Conservation (phyloP, 805 yeast species). For the Candida sakaeoensis region DNA sequence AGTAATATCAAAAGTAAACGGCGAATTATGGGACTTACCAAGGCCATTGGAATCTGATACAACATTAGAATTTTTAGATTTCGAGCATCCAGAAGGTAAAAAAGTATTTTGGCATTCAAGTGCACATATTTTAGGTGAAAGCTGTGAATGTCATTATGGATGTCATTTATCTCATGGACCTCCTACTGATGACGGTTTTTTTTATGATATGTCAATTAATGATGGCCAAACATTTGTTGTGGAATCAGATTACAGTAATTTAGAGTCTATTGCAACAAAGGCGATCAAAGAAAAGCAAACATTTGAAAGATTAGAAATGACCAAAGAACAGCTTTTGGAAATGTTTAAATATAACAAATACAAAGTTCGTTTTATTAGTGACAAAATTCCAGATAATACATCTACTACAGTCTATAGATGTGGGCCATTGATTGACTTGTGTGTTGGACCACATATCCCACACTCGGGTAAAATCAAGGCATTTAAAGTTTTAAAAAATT, state of each 20-base stretch:
- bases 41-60: conserved; percentile 82
- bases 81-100: conserved; percentile 91
- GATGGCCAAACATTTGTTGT: conserved; percentile 67
- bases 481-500: conserved; percentile 89
- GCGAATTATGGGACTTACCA: conserved; percentile 89
- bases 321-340: conserved; percentile 84
- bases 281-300: conserved; percentile 94
- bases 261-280: conserved; percentile 83
- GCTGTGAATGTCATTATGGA: conserved; percentile 94
- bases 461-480: conserved; percentile 96
- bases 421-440: conserved; percentile 94
- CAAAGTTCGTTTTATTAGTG: conserved; percentile 80
- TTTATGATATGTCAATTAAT: conserved; percentile 89
- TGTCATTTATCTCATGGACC: conserved; percentile 89
- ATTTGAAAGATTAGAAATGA: conserved; percentile 87
- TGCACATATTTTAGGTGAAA: conserved; percentile 97
- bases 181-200: conserved; percentile 96
- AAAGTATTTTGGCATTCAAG: conserved; percentile 98
- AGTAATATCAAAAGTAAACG: conserved; percentile 88
- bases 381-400: conserved; percentile 93
- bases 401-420: conserved; percentile 96
- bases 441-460: conserved; percentile 97
- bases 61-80: conserved; percentile 78
- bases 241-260: conserved; percentile 75
- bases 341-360: conserved; percentile 97